phyloP scores from a whole-genome alignment of 306 rosid genomes.

The Dalbergia oliveri region DNA sequence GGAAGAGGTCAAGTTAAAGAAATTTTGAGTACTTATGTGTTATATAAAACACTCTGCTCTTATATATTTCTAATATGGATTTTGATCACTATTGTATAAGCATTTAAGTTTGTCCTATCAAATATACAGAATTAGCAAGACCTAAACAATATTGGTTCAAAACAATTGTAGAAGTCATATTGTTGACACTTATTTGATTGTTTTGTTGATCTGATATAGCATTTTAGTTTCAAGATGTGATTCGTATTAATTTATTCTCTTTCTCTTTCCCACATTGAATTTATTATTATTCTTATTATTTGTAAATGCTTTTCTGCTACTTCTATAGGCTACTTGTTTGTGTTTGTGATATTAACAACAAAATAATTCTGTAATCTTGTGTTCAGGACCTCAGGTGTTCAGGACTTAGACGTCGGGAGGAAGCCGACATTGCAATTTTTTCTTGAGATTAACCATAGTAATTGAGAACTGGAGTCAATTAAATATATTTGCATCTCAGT shows the following conservation, averaged over 20 bases:
- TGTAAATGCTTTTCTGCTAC: background rate
- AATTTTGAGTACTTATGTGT: slow-evolving; percentile 20
- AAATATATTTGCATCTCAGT: background rate
- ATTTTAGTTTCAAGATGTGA: slow-evolving; percentile 11
- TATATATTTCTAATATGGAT: slow-evolving; percentile 32
- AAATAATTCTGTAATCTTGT: slow-evolving; percentile 19
- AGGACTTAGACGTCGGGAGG: slow-evolving; percentile 40
- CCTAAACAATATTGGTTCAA: too few species aligned
- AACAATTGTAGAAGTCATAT: slow-evolving; percentile 7
- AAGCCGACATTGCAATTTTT: slow-evolving; percentile 31
- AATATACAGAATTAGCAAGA: slow-evolving; percentile 1
- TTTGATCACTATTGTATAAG: background rate
- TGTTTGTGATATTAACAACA: background rate
- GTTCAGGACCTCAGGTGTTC: slow-evolving; percentile 15
- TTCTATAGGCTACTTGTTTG: background rate
- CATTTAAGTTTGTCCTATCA: background rate
- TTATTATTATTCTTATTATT: background rate
- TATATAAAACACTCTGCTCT: slow-evolving; percentile 7
- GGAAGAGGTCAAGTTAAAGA: slow-evolving; percentile 16
- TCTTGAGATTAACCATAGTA: slow-evolving; percentile 38
- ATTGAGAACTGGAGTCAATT: slow-evolving; percentile 33
- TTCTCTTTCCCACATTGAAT: background rate
- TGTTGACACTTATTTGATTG: slow-evolving; percentile 17
- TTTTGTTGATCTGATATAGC: slow-evolving; percentile 34
- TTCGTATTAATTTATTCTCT: slow-evolving; percentile 35